Conservation (phyloP, 306 rosid species). For the Gleditsia sinensis region DNA sequence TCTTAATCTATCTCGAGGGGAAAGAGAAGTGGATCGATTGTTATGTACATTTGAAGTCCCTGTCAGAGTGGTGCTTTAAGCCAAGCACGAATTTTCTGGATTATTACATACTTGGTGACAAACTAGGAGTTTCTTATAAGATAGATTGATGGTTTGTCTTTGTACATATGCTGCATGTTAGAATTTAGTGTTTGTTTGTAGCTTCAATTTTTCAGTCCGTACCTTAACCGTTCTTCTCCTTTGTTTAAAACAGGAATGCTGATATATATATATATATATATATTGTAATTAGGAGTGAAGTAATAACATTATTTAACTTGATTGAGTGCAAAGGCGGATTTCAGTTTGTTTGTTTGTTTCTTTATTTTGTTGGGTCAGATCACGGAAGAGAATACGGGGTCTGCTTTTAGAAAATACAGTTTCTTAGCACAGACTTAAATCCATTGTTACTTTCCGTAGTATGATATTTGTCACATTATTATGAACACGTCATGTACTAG, state of each 20-base stretch:
- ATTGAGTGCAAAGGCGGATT: no score
- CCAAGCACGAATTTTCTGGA: background rate
- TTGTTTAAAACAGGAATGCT: background rate
- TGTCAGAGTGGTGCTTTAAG: background rate
- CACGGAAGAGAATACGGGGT: no score
- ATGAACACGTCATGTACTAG: no score
- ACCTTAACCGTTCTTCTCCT: background rate
- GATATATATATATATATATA: no score
- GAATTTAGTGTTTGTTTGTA: background rate
- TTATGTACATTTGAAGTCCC: background rate
- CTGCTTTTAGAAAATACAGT: no score
- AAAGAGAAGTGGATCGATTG: background rate
- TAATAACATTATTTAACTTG: background rate
- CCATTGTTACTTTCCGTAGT: no score
- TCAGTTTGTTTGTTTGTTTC: no score
- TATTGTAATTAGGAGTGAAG: background rate
- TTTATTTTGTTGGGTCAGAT: no score
- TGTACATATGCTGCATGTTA: background rate
- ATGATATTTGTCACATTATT: no score
- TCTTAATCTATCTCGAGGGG: background rate
- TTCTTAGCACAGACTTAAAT: no score
- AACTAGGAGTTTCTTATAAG: background rate
- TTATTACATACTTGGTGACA: background rate
- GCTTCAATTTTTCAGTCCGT: background rate
- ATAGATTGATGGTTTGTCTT: background rate